These are phyloP conservation scores for Nicotiana sylvestris DNA, from an alignment of 257 asterid genomes.

Conservation along the genomic window DNA sequence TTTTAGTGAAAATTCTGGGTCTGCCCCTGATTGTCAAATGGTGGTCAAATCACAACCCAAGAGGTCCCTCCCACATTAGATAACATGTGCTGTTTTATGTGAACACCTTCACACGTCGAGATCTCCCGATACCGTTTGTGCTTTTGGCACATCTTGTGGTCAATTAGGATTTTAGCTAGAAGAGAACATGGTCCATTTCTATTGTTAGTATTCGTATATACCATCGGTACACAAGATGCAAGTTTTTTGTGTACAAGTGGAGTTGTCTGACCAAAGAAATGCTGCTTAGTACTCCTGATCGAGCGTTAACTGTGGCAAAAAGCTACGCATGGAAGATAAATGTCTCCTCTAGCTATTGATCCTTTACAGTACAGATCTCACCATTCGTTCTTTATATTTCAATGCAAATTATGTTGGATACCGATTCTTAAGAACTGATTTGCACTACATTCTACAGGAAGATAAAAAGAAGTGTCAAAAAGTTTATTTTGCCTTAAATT, in stretches of 20 bases:
- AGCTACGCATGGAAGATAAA: background rate
- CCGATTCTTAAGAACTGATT: background rate
- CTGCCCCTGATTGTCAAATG: background rate
- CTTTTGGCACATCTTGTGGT: background rate
- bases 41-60: background rate
- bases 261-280: background rate
- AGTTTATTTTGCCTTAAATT: too few species aligned
- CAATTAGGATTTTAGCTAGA: background rate
- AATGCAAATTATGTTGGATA: slow-evolving; percentile 2
- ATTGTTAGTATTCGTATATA: background rate
- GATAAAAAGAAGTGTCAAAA: too few species aligned
- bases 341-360: slow-evolving; percentile 1
- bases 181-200: background rate
- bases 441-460: too few species aligned
- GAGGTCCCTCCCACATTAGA: background rate
- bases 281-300: background rate
- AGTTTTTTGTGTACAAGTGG: background rate
- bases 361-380: background rate
- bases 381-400: background rate
- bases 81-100: background rate
- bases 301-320: background rate
- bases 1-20: background rate
- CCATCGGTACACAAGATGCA: background rate
- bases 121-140: background rate
- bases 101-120: background rate